Percentiles rank a stretch among this genome's conserved stretches.
Conservation (phyloP, 306 rosid genomes). For the Acacia crassicarpa region DNA sequence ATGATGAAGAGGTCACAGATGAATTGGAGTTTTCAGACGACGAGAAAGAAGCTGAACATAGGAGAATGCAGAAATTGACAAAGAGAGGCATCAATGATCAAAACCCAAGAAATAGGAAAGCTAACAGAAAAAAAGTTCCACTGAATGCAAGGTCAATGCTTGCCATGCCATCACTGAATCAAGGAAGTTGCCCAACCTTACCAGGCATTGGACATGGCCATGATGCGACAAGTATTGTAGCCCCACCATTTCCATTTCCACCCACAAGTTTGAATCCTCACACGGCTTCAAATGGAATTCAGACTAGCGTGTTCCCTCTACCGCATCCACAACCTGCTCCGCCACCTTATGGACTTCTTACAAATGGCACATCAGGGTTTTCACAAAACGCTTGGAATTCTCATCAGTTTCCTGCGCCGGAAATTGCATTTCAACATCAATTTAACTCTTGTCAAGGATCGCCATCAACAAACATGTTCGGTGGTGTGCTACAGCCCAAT, state of each 20-base stretch:
- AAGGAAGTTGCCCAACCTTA: constrained; percentile 22
- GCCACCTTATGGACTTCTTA: constrained; percentile 40
- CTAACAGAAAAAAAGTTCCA: constrained; percentile 38
- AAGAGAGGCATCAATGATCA: constrained; percentile 61
- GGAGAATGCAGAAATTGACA: constrained; percentile 47
- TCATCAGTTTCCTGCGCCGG: constrained; percentile 52
- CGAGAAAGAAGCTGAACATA: constrained; percentile 84
- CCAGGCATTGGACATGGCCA: constrained; percentile 30
- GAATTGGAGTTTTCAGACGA: constrained; percentile 91
- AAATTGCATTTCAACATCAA: constrained; percentile 56
- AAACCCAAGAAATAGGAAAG: constrained; percentile 43
- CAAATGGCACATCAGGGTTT: constrained; percentile 48
- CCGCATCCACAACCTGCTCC: constrained; percentile 48
- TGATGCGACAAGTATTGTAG: constrained; percentile 31
- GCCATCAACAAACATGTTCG: constrained; percentile 29
- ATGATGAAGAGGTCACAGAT: constrained; percentile 82
- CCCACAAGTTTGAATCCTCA: constrained; percentile 26
- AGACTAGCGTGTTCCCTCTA: constrained; percentile 45
- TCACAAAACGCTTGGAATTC: constrained; percentile 44
- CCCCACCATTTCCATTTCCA: constrained; percentile 52
- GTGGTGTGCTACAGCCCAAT: constrained; percentile 45
- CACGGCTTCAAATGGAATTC: constrained; percentile 43
- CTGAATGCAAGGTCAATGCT: constrained; percentile 2
- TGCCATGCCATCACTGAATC: constrained; percentile 31
- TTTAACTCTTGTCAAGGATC: constrained; percentile 36